Evolutionary conservation across 176 grass and related monocot species (phyloP), one percentile per base, ranked within the genome.

Genomic region (Stipa capillata): DNA sequence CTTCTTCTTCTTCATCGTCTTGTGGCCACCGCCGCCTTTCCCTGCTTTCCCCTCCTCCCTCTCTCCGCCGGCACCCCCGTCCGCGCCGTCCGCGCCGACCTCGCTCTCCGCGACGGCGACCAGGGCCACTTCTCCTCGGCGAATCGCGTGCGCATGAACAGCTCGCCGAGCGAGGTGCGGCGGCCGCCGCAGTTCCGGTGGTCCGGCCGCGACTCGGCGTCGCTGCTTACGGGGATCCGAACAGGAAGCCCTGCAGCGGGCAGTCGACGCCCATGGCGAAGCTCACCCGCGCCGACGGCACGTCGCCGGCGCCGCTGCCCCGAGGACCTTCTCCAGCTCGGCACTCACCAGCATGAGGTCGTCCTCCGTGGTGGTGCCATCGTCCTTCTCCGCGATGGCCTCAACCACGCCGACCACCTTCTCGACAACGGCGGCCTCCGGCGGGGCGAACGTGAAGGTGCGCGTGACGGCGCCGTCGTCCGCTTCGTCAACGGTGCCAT

Each of bases 301-400:
- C 58, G 54, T 80, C 67, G 15, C 73, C 49, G 24, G 85, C n/a
- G n/a, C n/a, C n/a, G n/a, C n/a, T n/a, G n/a, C 48, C 49, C 85
- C 73, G 25, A 99, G 81, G 34, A 94, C 92, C 84, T 99, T 99
- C 76, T 99, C 97, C 20, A 99, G 88, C 65, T 99, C 92, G 43
- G 76, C 81, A 25, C 79, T 99, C n/a, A 99, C 92, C 42, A 92
- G 49, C 86, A 96, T 82, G 9, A 99, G 86, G 53, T 99, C 97
- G 39, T 84, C 87, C 87, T 96, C 97, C 33, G 92, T 96, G 2
- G 92, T 91, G 16, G 86, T 82, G 70, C 81, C 67, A 16, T 90
- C 94, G 23, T 84, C 82, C 74, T 97, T 97, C 84, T 97, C 91
- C 1, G 94, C 80, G 10, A 97, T 92, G 6, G 89, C 87, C 74